These are phyloP conservation scores for Candida ulmi DNA, from an alignment of 805 yeast genomes.

Conservation along the genomic window DNA sequence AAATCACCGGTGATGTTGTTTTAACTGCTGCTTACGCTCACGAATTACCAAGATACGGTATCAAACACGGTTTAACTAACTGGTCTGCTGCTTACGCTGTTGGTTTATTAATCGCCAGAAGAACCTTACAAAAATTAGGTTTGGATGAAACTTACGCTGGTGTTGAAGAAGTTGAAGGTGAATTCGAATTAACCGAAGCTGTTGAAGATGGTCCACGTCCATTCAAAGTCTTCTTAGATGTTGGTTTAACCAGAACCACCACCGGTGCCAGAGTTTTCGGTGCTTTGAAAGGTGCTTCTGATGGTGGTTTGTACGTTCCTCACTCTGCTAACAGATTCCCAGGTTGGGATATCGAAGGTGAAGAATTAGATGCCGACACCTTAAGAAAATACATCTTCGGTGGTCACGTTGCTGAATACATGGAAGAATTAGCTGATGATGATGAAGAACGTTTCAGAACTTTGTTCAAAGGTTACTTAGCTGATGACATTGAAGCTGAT, in stretches of 20 bases:
- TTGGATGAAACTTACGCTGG: constrained; percentile 97
- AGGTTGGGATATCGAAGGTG: constrained; percentile 98
- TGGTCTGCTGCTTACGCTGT: constrained; percentile 99
- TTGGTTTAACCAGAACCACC: constrained; percentile 99
- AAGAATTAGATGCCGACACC: constrained; percentile 95
- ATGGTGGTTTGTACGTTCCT: constrained; percentile 99
- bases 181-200: constrained; percentile 96
- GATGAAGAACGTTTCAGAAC: constrained; percentile 99
- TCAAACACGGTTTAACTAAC: constrained; percentile 98
- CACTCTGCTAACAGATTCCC: constrained; percentile 99
- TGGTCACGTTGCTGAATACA: constrained; percentile 99
- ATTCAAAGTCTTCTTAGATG: constrained; percentile 98
- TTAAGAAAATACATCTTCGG: constrained; percentile 99
- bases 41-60: constrained; percentile 97
- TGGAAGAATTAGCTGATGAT: constrained; percentile 99
- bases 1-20: constrained; percentile 94
- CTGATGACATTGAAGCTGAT: constrained; percentile 96
- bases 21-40: constrained; percentile 98
- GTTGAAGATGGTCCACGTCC: constrained; percentile 99
- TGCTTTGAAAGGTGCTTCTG: constrained; percentile 99
- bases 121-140: constrained; percentile 96
- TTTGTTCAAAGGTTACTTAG: constrained; percentile 93
- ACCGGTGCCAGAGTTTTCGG: constrained; percentile 99
- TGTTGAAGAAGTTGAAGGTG: constrained; percentile 99
- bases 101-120: constrained; percentile 98